Evolutionary conservation across 78 protist species (phyloP).

Genomic region (Protostelium mycophagum): DNA sequence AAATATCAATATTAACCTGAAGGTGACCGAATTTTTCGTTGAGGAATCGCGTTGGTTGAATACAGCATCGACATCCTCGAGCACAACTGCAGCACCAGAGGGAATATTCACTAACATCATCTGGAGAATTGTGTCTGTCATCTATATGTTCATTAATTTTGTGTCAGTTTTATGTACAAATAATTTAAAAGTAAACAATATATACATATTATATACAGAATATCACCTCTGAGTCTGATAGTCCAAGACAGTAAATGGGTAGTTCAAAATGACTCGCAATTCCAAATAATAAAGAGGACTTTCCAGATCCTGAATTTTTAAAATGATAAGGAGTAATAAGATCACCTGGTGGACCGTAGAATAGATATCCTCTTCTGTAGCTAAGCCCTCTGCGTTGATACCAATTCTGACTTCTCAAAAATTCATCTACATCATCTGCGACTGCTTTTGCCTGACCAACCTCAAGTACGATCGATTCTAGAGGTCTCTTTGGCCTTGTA

Average conservation of each 20-base stretch:
- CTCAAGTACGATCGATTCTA: constrained; percentile 19
- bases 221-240: background rate
- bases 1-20: too few relatives aligned
- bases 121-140: background rate
- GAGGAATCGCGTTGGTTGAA: constrained; percentile 17
- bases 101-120: background rate
- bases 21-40: constrained; percentile 11
- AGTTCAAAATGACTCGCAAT: constrained; percentile 27
- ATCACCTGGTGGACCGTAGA: constrained; percentile 90
- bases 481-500: constrained; percentile 3
- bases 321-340: background rate
- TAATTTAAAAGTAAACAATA: background rate
- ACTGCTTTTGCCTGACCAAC: constrained; percentile 12
- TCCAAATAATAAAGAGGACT: constrained; percentile 25
- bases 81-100: background rate
- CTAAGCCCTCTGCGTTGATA: constrained; percentile 63
- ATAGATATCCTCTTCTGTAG: constrained; percentile 87
- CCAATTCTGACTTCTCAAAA: constrained; percentile 33
- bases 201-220: background rate
- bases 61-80: constrained; percentile 71
- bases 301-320: constrained; percentile 76
- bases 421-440: constrained; percentile 21
- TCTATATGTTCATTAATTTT: background rate
- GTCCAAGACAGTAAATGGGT: constrained; percentile 17
- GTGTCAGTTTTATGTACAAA: too few relatives aligned